Conservation (phyloP, 768 basidiomycete species). For the Leccinum pellstonianum region DNA sequence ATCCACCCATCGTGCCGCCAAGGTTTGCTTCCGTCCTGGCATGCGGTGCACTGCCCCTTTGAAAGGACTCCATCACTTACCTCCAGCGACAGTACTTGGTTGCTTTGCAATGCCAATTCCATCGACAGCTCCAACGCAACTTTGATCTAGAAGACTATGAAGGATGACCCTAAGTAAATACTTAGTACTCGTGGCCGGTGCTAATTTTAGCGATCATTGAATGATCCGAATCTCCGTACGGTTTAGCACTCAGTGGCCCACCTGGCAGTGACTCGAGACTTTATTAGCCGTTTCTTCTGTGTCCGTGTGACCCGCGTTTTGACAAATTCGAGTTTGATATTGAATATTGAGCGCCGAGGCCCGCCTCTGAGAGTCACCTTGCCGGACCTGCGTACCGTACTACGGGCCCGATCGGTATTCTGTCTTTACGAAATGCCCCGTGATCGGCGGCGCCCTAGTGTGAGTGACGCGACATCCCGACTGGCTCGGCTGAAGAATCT, state of each 20-base stretch:
- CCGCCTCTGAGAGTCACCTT: too few relatives aligned
- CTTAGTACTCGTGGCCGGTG: background rate
- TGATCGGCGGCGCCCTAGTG: constrained; percentile 22
- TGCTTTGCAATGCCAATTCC: background rate
- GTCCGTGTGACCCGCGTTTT: too few relatives aligned
- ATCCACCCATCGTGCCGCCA: background rate
- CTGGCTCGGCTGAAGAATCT: constrained; percentile 14
- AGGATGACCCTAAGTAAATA: background rate
- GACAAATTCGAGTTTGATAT: too few relatives aligned
- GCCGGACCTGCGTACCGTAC: too few relatives aligned
- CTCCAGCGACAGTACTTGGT: background rate
- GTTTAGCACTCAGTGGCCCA: too few relatives aligned
- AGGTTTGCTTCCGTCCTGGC: background rate
- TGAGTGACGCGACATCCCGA: constrained; percentile 13
- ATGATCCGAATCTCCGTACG: too few relatives aligned
- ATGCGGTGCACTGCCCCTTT: background rate
- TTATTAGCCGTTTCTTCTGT: too few relatives aligned
- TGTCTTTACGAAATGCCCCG: constrained; percentile 15
- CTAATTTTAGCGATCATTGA: background rate
- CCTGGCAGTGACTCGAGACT: too few relatives aligned
- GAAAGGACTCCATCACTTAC: background rate
- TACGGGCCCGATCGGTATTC: background rate
- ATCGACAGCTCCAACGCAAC: background rate
- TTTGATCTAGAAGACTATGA: too few relatives aligned
- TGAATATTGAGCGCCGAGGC: too few relatives aligned